phyloP scores from a whole-genome alignment of 768 basidiomycete genomes.

The Terana coerulea region DNA sequence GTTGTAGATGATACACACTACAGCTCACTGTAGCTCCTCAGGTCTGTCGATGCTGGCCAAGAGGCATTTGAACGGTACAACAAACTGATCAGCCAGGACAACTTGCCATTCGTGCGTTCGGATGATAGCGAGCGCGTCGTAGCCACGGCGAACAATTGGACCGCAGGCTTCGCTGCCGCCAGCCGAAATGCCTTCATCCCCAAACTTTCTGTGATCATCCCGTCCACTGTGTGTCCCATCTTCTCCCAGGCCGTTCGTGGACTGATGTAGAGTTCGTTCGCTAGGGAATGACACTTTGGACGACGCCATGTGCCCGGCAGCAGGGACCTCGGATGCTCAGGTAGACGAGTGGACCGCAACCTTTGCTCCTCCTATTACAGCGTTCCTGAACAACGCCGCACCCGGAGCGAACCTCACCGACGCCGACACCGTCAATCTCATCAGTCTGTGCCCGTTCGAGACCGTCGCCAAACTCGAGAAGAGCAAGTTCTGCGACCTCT shows the following conservation, averaged over 20 bases:
- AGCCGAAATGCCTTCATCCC: conserved; percentile 45
- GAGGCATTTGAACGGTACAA: conserved; percentile 52
- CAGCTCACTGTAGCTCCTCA: no score
- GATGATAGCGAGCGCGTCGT: conserved; percentile 57
- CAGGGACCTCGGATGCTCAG: conserved; percentile 40
- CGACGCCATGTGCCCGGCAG: conserved; percentile 54
- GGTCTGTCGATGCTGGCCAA: conserved; percentile 50
- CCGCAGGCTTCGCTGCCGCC: conserved; percentile 56
- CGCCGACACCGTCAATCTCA: conserved; percentile 53
- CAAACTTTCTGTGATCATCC: conserved; percentile 50
- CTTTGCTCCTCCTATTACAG: conserved; percentile 53
- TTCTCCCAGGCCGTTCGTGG: not conserved
- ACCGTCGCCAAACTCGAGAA: conserved; percentile 46
- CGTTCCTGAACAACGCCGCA: conserved; percentile 55
- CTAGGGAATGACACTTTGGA: conserved; percentile 64
- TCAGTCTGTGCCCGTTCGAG: conserved; percentile 80
- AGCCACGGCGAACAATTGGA: conserved; percentile 68
- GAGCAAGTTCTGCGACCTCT: conserved; percentile 75
- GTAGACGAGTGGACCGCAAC: conserved; percentile 50
- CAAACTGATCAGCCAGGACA: conserved; percentile 37
- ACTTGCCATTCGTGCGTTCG: conserved; percentile 52
- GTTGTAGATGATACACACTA: no score
- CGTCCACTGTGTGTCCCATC: conserved; percentile 45
- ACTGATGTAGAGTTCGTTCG: no score
- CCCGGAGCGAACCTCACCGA: conserved; percentile 58